Conservation (phyloP, 495 filamentous ascomycete species). For the Aspergillus steynii region DNA sequence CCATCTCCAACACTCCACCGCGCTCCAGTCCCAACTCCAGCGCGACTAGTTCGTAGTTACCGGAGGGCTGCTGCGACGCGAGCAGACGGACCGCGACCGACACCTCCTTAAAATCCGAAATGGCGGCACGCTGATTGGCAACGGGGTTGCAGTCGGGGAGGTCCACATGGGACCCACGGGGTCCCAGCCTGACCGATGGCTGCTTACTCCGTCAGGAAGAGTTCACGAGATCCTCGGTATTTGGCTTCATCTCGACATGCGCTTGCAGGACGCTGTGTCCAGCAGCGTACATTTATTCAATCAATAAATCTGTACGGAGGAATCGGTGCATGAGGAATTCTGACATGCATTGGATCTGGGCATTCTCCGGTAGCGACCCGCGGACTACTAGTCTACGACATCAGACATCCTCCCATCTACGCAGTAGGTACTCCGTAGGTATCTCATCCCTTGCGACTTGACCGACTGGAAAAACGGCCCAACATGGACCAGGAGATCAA, state of each 20-base stretch:
- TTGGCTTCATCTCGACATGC: neutral
- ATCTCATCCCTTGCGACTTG: too few relatives aligned
- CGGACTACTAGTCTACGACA: too few relatives aligned
- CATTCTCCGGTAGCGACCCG: too few relatives aligned
- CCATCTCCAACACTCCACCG: slow-evolving; percentile 2
- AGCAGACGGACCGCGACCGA: neutral
- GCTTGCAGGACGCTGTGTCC: too few relatives aligned
- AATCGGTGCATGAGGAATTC: too few relatives aligned
- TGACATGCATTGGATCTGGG: too few relatives aligned
- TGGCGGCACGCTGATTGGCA: neutral
- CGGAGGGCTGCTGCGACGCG: neutral
- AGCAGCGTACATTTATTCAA: neutral
- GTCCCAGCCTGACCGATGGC: neutral
- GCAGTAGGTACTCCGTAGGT: too few relatives aligned
- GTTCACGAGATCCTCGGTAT: slow-evolving; percentile 21
- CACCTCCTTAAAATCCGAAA: neutral
- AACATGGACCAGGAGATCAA: neutral
- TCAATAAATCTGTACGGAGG: neutral
- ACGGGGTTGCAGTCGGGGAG: neutral
- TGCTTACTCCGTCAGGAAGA: slow-evolving; percentile 15
- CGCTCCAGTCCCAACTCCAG: neutral
- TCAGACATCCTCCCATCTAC: too few relatives aligned
- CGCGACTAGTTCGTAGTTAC: too few relatives aligned
- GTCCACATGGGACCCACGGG: neutral
- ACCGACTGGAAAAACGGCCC: too few relatives aligned